These are phyloP conservation scores for Trichoderma sp. DNA, from an alignment of 2,329 filamentous ascomycete species.

Conservation along the genomic window DNA sequence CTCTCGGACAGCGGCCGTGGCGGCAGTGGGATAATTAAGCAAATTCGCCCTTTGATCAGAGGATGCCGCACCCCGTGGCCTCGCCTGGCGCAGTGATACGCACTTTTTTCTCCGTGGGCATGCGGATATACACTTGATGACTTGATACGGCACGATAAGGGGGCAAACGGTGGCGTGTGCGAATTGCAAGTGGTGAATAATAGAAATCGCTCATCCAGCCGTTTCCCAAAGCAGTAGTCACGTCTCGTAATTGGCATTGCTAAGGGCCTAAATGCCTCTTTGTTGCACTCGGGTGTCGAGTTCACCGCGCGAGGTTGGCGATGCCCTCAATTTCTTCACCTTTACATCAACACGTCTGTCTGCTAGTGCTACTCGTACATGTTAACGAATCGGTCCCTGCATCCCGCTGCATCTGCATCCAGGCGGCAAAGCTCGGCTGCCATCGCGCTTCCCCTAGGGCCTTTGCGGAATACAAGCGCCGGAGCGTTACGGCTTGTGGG, in stretches of 20 bases:
- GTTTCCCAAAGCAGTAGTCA: conserved; percentile 1
- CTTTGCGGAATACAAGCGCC: conserved; percentile 22
- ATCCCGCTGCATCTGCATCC: not conserved
- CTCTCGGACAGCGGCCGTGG: not conserved
- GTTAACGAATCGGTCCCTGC: not conserved
- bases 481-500: conserved; percentile 23
- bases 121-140: conserved; percentile 2
- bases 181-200: conserved; percentile 12
- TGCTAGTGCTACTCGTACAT: not conserved
- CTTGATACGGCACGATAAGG: conserved; percentile 18
- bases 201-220: conserved; percentile 21
- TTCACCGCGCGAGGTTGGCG: not conserved
- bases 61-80: conserved; percentile 13
- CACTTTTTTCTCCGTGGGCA: conserved; percentile 4
- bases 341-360: not conserved
- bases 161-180: not conserved
- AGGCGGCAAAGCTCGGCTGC: conserved; percentile 21
- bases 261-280: not conserved
- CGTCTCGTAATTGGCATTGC: conserved; percentile 5
- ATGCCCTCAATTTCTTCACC: conserved; percentile 16
- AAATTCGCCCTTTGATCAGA: not conserved
- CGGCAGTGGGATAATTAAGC: not conserved
- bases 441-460: conserved; percentile 18
- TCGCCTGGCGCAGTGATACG: not conserved
- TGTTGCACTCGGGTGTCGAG: not conserved